phyloP scores from a whole-genome alignment of 768 basidiomycete genomes.

The Boletus vermiculosoides region DNA sequence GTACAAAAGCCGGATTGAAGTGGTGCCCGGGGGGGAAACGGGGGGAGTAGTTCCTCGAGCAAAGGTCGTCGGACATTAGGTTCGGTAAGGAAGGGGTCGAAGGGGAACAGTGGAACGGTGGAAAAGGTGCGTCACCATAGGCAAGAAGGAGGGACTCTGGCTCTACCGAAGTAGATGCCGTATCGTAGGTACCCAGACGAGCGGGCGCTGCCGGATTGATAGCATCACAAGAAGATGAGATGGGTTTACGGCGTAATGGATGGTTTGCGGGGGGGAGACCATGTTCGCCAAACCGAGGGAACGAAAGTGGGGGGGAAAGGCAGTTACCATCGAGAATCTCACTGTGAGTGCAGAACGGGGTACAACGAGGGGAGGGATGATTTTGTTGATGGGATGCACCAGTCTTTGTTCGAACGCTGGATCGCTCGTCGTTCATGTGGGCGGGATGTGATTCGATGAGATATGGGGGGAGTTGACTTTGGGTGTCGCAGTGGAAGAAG shows the following conservation, averaged over 20 bases:
- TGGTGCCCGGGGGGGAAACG: conserved; percentile 62
- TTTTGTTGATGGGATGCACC: not conserved
- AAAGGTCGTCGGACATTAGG: conserved; percentile 12
- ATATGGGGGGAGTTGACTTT: not conserved
- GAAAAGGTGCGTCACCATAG: conserved; percentile 2
- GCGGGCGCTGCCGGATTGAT: not conserved
- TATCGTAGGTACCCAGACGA: not conserved
- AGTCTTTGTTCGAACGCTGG: not conserved
- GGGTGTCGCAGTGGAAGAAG: conserved; percentile 1
- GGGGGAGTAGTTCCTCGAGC: conserved; percentile 36
- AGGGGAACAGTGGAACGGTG: conserved; percentile 4
- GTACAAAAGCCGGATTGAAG: conserved; percentile 60
- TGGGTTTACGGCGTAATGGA: not conserved
- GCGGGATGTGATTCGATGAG: not conserved
- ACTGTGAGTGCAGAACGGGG: not conserved
- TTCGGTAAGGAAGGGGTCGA: not conserved
- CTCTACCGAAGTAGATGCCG: not conserved
- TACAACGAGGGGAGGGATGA: not conserved
- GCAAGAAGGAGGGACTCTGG: conserved; percentile 27
- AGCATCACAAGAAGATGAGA: not conserved
- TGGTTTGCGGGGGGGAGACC: not conserved
- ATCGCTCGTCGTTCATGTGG: not conserved
- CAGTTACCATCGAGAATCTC: not conserved
- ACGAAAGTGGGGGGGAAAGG: not conserved
- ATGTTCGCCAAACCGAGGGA: not conserved